phyloP scores from a whole-genome alignment of 257 asterid species.

The Capsicum baccatum region DNA sequence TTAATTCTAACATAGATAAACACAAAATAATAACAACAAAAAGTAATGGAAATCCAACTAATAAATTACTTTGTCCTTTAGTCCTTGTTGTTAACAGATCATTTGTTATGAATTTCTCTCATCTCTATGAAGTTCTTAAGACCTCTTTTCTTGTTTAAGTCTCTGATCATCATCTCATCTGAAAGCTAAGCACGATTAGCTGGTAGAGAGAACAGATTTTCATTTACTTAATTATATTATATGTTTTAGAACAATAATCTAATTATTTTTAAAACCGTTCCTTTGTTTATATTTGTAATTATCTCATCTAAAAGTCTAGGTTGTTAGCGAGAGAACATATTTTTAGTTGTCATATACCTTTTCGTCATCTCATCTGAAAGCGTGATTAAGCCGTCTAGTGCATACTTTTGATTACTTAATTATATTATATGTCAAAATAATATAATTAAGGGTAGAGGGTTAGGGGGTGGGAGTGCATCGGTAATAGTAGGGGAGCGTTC shows the following conservation, averaged over 20 bases:
- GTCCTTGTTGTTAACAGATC: constrained; percentile 51
- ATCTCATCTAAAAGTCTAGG: constrained; percentile 35
- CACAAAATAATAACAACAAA: constrained; percentile 31
- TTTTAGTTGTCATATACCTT: background rate
- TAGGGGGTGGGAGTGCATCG: too few species aligned
- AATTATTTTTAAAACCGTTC: background rate
- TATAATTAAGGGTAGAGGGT: too few species aligned
- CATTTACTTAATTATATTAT: background rate
- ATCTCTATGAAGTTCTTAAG: background rate
- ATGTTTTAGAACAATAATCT: background rate
- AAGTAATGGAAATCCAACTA: constrained; percentile 32
- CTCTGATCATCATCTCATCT: background rate
- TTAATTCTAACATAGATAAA: background rate
- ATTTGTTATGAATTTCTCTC: constrained; percentile 36
- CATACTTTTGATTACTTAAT: background rate
- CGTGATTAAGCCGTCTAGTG: background rate
- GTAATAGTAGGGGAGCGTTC: too few species aligned
- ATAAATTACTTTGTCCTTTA: constrained; percentile 63
- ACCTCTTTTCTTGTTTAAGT: constrained; percentile 2
- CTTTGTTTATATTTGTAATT: background rate
- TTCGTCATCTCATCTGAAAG: background rate
- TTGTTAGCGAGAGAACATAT: background rate
- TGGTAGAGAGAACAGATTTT: background rate
- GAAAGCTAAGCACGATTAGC: background rate
- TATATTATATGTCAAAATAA: background rate